Base-by-base conservation (phyloP, 225 moss, liverwort and hornwort species). In the Ulota crispa region DNA sequence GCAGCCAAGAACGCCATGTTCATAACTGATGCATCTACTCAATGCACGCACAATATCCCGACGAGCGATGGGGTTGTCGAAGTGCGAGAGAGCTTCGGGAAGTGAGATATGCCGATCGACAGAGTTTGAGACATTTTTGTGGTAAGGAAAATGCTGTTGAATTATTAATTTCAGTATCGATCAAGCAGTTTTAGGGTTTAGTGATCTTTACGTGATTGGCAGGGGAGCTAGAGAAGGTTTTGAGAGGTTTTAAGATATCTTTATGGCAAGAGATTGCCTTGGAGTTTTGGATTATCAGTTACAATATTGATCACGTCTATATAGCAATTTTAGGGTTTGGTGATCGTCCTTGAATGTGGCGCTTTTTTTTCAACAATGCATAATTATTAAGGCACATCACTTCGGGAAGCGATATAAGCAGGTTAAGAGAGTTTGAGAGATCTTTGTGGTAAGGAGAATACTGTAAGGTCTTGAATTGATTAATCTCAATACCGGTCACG, bases 1-100 rank as follows among this genome's bases (percentile, higher is more conserved):
- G 69, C 73, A 45, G 47, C 71, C 90, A 93, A 94, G 94, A 96
- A 85, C 89, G 92, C 68, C 88, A 92, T 73, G 76, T 94, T 68
- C 92, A 93, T 84, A 92, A 94, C 53, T 93, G 27, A 2, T 77
- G 89, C 91, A 57, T 83, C 91, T 27, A 79, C 85, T 20, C 77
- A 92, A 21, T 89, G 89, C 21, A 90, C 91, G 20, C 92, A 93
- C 79, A 90, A 6, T 50, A 65, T 18, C 18, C n/a, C 59, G 31
- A 42, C 30, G 37, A 70, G 78, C 60, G n/a, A 79, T 79, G 79
- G 60, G 21, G 6, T 60, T 60, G 3, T 23, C 31, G 60, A 60
- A 79, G 59, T 45, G 9, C 59, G 30, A 69, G 43, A 43, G 43
- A 57, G 19, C 42, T 42, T 9, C 31, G 55, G 36, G 36, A 55